A percentile compares a stretch with the other conserved stretches of the same genome.
Conservation (phyloP, 2,329 filamentous ascomycete species). For the Colletotrichum scovillei region DNA sequence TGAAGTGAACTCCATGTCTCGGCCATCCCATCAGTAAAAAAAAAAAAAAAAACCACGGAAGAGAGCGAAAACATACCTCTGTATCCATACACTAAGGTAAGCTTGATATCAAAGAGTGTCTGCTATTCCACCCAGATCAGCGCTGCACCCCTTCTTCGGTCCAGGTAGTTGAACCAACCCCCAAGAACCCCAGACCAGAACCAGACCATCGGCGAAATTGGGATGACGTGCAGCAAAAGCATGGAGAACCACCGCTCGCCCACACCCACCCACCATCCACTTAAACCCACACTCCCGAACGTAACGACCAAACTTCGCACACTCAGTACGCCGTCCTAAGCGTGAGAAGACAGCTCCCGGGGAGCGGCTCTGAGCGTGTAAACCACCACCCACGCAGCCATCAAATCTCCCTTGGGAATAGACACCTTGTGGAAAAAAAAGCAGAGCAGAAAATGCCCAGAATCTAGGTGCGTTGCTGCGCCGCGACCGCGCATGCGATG, state of each 20-base stretch:
- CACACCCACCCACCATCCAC: not conserved
- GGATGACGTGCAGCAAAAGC: conserved; percentile 30
- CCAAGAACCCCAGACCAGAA: not conserved
- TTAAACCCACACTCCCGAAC: not conserved
- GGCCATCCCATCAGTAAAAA: not conserved
- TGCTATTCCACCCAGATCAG: not conserved
- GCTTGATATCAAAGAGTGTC: not conserved
- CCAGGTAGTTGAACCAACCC: too few species aligned
- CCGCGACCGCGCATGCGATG: conserved; percentile 3
- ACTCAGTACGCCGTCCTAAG: not conserved
- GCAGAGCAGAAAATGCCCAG: not conserved
- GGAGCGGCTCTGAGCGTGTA: not conserved
- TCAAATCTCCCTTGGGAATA: too few species aligned
- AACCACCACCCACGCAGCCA: too few species aligned
- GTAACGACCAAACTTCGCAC: too few species aligned
- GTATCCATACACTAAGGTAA: too few species aligned
- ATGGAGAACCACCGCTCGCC: not conserved
- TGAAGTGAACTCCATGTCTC: not conserved
- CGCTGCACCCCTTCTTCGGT: too few species aligned
- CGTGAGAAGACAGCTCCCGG: not conserved
- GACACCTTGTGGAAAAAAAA: not conserved
- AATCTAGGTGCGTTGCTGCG: not conserved
- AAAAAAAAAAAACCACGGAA: too few species aligned
- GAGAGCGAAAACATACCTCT: too few species aligned
- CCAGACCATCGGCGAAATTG: conserved; percentile 1